phyloP scores from a whole-genome alignment of 2,329 filamentous ascomycete species.

The Aquanectria penicillioides region DNA sequence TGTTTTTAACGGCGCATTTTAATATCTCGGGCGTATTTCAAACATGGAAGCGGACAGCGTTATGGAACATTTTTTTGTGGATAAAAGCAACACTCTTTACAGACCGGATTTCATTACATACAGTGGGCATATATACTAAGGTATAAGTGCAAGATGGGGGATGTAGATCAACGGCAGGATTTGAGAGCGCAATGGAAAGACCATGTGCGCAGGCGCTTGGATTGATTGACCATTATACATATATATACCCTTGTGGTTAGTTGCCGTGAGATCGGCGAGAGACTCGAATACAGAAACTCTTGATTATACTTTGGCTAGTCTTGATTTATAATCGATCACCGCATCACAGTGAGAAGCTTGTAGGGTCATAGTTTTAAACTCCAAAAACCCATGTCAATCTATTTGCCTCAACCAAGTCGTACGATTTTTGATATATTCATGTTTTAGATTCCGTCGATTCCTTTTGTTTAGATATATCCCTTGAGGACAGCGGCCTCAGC shows the following conservation, averaged over 20 bases:
- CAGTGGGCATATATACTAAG: background rate
- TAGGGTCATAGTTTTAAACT: background rate
- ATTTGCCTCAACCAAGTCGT: slow-evolving; percentile 5
- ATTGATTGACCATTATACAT: background rate
- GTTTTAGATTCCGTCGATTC: too few species aligned
- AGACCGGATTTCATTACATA: background rate
- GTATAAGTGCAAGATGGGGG: background rate
- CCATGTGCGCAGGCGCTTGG: slow-evolving; percentile 2
- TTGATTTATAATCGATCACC: too few species aligned
- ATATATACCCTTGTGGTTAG: slow-evolving; percentile 21
- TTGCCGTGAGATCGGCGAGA: background rate
- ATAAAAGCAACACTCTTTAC: slow-evolving; percentile 11
- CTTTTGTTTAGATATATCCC: slow-evolving; percentile 80
- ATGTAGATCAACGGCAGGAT: slow-evolving; percentile 10
- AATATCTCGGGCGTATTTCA: too few species aligned
- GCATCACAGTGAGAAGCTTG: too few species aligned
- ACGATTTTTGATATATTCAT: slow-evolving; percentile 11
- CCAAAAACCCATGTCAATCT: slow-evolving; percentile 12
- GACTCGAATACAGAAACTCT: slow-evolving; percentile 7
- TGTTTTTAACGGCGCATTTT: slow-evolving; percentile 11
- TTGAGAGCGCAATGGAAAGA: slow-evolving; percentile 9
- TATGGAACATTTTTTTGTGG: background rate
- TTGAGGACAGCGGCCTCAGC: slow-evolving; percentile 92
- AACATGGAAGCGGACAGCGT: slow-evolving; percentile 5
- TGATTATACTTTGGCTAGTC: background rate